Base-by-base conservation (phyloP, 202 grass and related monocot genomes). In the Schoenoplectus tabernaemontani region DNA sequence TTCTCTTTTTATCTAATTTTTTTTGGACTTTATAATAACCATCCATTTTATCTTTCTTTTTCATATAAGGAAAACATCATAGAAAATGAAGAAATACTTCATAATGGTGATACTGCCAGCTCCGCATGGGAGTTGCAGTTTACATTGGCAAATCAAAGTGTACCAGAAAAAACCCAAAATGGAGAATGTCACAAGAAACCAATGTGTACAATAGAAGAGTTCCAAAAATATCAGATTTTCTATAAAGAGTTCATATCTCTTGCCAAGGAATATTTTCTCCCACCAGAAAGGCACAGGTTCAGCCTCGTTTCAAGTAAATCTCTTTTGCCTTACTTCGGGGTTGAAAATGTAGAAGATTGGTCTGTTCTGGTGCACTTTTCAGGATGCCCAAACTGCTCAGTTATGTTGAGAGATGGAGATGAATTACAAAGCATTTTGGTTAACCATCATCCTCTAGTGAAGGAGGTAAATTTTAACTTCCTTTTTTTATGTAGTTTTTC, bases 261-360 rank as follows among this genome's bases (percentile, higher is more conserved):
- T 82, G 86, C 89, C 85, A 98, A 88, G 81, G 95, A 98, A 67
- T 66, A 87, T 79, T 90, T 98, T 90, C 82, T 92, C 63, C 87
- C 91, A 77, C 86, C 86, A 82, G 91, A 94, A 73, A 94, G 81
- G 76, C 84, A 90, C 59, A 90, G 86, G 83, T 98, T 90, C 89
- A 83, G 91, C 20, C 41, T 94, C 58, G 82, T 98, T 83, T 90
- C 89, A 30, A 85, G 93, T 71, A 86, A 75, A 79, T 82, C 78
- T 60, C 77, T 87, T 83, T 67, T 92, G 81, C 67, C 82, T 78
- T 86, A 84, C 59, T 73, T 86, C 82, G 86, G 78, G 75, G 59
- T 86, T 85, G 51, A 64, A 33, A 86, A 70, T 78, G 64, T 24
- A 64, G 82, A 94, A 69, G 86, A 82, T 86, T 92, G 89, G 91